A percentile compares a stretch with the other conserved stretches of the same genome.
Evolutionary conservation across 176 grass and related monocot genomes (phyloP).

Genomic region (Oryza brachyantha): DNA sequence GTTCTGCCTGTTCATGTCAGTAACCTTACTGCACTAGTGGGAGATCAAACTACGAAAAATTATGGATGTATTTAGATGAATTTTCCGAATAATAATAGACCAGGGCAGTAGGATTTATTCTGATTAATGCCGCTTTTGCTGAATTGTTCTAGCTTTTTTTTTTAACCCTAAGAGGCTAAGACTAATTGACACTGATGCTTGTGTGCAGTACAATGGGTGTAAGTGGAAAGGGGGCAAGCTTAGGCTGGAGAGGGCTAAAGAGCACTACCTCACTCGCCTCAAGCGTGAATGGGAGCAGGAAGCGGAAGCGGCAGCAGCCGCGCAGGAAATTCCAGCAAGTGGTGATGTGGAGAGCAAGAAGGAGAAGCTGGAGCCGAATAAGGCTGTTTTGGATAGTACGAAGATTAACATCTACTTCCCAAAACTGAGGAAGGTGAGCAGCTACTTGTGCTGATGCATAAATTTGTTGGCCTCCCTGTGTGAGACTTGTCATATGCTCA

Average conservation of each 20-base stretch:
- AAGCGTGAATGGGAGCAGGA: slow-evolving; percentile 82
- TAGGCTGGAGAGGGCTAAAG: slow-evolving; percentile 83
- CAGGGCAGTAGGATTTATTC: background rate
- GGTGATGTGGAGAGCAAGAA: slow-evolving; percentile 28
- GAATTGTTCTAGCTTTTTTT: no score
- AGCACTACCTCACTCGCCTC: slow-evolving; percentile 72
- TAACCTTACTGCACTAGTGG: background rate
- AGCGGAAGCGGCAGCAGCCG: slow-evolving; percentile 3
- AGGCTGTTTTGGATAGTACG: slow-evolving; percentile 27
- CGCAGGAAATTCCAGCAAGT: slow-evolving; percentile 3
- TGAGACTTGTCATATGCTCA: background rate
- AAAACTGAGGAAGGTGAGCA: slow-evolving; percentile 69
- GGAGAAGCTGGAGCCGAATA: slow-evolving; percentile 29
- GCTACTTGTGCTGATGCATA: background rate
- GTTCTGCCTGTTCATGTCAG: background rate
- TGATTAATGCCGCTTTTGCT: background rate
- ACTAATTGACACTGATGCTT: background rate
- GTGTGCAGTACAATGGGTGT: slow-evolving; percentile 84
- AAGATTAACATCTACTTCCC: slow-evolving; percentile 87
- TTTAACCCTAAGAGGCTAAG: background rate
- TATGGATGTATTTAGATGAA: no score
- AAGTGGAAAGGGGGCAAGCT: slow-evolving; percentile 96
- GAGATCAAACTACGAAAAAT: background rate
- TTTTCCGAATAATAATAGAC: background rate
- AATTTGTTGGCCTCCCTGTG: background rate